phyloP scores from a whole-genome alignment of 345 rosid species.

The Citrus cavaleriei region DNA sequence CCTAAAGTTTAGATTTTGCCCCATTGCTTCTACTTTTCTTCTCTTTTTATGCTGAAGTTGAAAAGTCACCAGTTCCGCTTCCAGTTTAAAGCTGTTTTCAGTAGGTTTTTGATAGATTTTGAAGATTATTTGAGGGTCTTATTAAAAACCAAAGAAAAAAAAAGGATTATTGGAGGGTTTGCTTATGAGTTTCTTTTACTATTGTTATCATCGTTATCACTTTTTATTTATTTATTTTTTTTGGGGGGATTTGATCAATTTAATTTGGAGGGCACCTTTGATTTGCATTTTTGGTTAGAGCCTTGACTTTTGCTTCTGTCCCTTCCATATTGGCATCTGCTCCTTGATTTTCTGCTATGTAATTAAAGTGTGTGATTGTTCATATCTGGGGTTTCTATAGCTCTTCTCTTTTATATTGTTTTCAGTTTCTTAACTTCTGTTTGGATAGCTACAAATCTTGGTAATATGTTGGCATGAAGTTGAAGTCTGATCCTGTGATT shows the following conservation, averaged over 20 bases:
- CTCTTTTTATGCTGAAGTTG: neutral
- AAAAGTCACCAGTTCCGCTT: neutral
- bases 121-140: conserved; percentile 1
- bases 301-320: neutral
- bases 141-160: neutral
- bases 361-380: neutral
- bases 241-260: neutral
- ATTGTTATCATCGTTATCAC: neutral
- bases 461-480: neutral
- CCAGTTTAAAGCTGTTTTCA: neutral
- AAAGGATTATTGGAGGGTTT: neutral
- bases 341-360: neutral
- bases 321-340: neutral
- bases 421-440: neutral
- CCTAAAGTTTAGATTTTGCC: conserved; percentile 5
- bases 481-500: conserved; percentile 3
- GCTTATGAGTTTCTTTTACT: neutral
- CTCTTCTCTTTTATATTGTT: conserved; percentile 10
- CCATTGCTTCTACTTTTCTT: neutral
- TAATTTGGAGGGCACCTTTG: conserved; percentile 10
- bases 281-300: neutral
- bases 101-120: neutral
- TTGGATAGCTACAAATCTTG: neutral
- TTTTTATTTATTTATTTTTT: neutral
- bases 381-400: conserved; percentile 1